phyloP scores from a whole-genome alignment of 441 rosid species.

The Isatis lusitanica region DNA sequence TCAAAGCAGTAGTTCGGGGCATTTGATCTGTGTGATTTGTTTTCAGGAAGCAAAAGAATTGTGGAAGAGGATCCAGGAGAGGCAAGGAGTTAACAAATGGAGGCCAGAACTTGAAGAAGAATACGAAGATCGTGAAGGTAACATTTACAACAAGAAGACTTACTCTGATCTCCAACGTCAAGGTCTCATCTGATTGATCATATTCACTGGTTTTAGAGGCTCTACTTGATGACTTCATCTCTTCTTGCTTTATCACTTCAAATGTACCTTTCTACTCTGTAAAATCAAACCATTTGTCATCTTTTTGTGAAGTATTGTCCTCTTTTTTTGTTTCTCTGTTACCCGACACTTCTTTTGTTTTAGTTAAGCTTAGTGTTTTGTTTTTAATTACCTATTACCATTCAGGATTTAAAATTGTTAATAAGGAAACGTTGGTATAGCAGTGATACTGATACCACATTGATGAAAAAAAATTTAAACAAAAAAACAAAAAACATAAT shows the following conservation, averaged over 20 bases:
- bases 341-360: background rate
- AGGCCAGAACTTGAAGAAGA: conserved; percentile 99
- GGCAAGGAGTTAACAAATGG: conserved; percentile 95
- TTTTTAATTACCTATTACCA: background rate
- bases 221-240: background rate
- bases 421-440: background rate
- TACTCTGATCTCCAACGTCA: conserved; percentile 96
- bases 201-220: background rate
- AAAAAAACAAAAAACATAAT: no score
- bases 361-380: background rate
- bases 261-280: conserved; percentile 3
- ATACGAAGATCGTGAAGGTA: conserved; percentile 97
- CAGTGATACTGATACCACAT: background rate
- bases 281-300: conserved; percentile 9
- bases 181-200: conserved; percentile 65
- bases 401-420: background rate
- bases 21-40: conserved; percentile 1
- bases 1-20: background rate
- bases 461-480: background rate
- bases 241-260: background rate
- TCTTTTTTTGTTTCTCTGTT: background rate
- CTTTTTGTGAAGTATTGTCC: background rate
- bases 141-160: conserved; percentile 98
- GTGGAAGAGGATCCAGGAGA: conserved; percentile 89
- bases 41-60: conserved; percentile 95